A percentile compares a stretch with the other conserved stretches of the same genome.
These are phyloP conservation scores for Cymbopogon citratus DNA, from an alignment of 176 grass and related monocot genomes.

Conservation along the genomic window DNA sequence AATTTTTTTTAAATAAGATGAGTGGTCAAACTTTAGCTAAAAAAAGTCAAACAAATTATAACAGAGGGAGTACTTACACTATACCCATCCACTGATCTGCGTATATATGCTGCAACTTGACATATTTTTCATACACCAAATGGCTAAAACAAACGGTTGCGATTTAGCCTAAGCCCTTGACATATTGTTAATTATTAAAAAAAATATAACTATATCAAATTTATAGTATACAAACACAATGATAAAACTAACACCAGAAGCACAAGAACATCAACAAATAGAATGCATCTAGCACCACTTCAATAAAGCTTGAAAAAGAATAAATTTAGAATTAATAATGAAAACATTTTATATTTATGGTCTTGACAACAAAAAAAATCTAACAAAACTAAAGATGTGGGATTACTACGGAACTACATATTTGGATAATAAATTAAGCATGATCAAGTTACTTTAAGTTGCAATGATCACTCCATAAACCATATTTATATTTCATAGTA, in stretches of 20 bases:
- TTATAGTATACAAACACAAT: background rate
- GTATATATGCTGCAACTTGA: no score
- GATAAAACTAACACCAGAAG: background rate
- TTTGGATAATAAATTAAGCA: background rate
- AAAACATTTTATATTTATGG: background rate
- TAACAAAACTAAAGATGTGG: background rate
- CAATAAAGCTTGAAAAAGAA: background rate
- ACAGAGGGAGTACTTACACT: no score
- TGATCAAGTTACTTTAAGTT: background rate
- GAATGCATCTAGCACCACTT: background rate
- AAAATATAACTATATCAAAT: background rate
- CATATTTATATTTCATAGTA: background rate
- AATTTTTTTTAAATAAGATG: no score
- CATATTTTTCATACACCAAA: background rate
- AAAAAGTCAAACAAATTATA: no score
- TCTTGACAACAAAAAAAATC: background rate
- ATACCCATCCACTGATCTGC: no score
- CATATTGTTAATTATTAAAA: background rate
- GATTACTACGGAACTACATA: background rate
- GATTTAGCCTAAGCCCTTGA: background rate
- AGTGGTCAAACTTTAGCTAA: no score
- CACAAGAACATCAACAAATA: background rate
- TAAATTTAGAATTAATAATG: background rate
- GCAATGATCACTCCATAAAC: background rate
- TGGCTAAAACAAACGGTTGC: background rate